Evolutionary conservation across 73 alveolate species (phyloP).

Genomic region (Tetrahymena malaccensis): DNA sequence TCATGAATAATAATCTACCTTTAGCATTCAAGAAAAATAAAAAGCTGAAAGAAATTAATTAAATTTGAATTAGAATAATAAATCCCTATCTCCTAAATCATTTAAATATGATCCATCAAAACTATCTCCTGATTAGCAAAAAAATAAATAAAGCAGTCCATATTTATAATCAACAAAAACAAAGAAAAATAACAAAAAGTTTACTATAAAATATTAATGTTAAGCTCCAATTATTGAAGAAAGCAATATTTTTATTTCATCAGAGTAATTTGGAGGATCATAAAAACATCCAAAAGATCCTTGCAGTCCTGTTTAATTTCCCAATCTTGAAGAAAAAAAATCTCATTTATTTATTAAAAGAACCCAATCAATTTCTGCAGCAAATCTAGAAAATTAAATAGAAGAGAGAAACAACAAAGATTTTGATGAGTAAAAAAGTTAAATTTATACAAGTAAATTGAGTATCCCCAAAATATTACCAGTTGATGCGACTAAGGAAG

Average conservation of each 20-base stretch:
- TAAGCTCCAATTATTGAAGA: neutral
- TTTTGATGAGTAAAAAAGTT: neutral
- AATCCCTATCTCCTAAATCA: neutral
- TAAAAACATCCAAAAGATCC: neutral
- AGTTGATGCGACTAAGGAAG: neutral
- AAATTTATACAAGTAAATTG: neutral
- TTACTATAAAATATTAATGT: neutral
- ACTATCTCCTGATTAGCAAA: neutral
- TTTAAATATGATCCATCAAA: neutral
- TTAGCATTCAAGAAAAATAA: neutral
- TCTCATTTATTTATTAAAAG: neutral
- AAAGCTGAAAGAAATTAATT: neutral
- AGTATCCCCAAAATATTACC: neutral
- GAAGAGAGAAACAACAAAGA: neutral
- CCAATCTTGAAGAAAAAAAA: neutral
- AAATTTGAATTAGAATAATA: neutral
- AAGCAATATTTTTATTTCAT: neutral
- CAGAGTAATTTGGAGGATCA: neutral
- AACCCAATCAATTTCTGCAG: neutral
- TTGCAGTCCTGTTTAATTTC: neutral
- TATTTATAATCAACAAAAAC: neutral
- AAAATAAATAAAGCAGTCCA: neutral
- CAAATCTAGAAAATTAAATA: neutral
- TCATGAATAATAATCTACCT: neutral
- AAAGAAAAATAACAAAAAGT: neutral